A percentile compares a stretch with the other conserved stretches of the same genome.
Evolutionary conservation across 768 basidiomycete species (phyloP).

Genomic region (Pholiota conissans): DNA sequence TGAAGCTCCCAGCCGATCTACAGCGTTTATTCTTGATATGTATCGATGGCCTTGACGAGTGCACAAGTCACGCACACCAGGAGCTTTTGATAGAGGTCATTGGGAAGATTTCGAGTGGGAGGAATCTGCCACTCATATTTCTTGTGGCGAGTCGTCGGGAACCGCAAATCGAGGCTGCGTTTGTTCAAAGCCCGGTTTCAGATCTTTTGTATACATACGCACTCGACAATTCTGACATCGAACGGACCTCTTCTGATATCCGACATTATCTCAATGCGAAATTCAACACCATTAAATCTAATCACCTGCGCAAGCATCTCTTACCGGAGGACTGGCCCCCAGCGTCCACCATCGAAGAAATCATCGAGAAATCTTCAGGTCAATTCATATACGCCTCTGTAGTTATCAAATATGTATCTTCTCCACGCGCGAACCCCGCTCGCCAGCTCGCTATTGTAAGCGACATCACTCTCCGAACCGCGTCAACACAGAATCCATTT

Average conservation of each 20-base stretch:
- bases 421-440: neutral
- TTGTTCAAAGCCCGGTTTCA: neutral
- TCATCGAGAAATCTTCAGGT: neutral
- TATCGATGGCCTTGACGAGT: conserved; percentile 27
- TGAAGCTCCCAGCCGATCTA: neutral
- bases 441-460: neutral
- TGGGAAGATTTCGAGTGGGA: too few species aligned
- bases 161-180: neutral
- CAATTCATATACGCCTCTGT: conserved; percentile 7
- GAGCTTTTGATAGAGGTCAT: too few species aligned
- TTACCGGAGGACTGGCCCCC: neutral
- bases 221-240: neutral
- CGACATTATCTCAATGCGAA: neutral
- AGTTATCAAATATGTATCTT: neutral
- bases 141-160: too few species aligned
- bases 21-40: neutral
- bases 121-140: too few species aligned
- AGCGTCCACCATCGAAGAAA: neutral
- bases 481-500: neutral
- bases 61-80: neutral
- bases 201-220: neutral
- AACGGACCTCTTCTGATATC: conserved; percentile 1
- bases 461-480: neutral
- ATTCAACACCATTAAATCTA: conserved; percentile 3
- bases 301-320: neutral